phyloP scores from a whole-genome alignment of 805 yeast genomes.

The Wickerhamomyces alni region DNA sequence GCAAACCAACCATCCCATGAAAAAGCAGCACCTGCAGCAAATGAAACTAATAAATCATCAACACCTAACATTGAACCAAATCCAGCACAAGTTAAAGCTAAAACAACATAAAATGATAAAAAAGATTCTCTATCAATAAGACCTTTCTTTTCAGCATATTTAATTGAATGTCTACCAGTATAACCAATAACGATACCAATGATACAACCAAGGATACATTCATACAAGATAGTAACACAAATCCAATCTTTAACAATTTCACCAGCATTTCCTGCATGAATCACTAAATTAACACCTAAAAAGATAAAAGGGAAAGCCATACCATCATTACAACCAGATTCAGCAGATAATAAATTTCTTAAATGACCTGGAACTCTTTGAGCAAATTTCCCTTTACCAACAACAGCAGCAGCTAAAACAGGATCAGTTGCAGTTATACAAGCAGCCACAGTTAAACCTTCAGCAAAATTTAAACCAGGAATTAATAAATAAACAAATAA shows the following conservation, averaged over 20 bases:
- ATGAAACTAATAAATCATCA: constrained; percentile 83
- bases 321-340: constrained; percentile 89
- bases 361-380: constrained; percentile 90
- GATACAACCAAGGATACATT: constrained; percentile 73
- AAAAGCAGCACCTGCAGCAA: constrained; percentile 91
- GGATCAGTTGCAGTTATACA: constrained; percentile 96
- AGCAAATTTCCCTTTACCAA: constrained; percentile 90
- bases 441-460: constrained; percentile 70
- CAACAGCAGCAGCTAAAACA: constrained; percentile 90
- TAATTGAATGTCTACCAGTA: constrained; percentile 60
- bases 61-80: constrained; percentile 83
- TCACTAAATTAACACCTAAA: constrained; percentile 60
- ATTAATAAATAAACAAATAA: constrained; percentile 73
- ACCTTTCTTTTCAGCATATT: constrained; percentile 61
- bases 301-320: constrained; percentile 91
- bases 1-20: constrained; percentile 94
- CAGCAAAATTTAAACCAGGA: constrained; percentile 66
- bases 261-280: constrained; percentile 58
- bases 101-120: constrained; percentile 73
- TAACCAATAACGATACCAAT: constrained; percentile 73
- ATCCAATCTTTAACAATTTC: constrained; percentile 80
- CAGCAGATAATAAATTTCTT: constrained; percentile 76
- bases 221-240: constrained; percentile 68
- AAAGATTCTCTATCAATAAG: constrained; percentile 87
- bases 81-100: constrained; percentile 84